These are phyloP conservation scores for Malassezia vespertilionis DNA, from an alignment of 1,284 basidiomycete species.

Conservation along the genomic window DNA sequence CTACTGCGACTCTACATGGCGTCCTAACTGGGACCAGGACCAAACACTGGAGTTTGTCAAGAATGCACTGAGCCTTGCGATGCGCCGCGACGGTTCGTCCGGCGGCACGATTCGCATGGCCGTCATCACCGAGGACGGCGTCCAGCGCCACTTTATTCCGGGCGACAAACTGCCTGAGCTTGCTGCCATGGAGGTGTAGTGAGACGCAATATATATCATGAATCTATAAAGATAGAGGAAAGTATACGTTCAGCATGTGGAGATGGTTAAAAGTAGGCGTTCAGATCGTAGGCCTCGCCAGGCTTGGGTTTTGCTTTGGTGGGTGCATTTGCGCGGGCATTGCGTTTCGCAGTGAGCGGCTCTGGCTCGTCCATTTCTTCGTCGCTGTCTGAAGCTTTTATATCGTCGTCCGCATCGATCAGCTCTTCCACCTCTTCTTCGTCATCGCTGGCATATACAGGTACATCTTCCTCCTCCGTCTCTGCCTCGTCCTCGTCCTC, in stretches of 20 bases:
- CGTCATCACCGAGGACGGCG: constrained; percentile 81
- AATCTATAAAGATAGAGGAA: constrained; percentile 12
- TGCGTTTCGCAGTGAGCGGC: not conserved
- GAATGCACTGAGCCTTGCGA: constrained; percentile 88
- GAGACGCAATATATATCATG: not conserved
- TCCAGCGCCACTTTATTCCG: constrained; percentile 87
- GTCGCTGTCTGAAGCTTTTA: constrained; percentile 20
- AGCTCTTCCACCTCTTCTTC: constrained; percentile 23
- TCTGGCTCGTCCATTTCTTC: constrained; percentile 27
- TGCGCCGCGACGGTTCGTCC: constrained; percentile 94
- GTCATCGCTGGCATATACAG: constrained; percentile 25
- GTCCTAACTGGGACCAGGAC: constrained; percentile 80
- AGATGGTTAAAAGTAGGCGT: constrained; percentile 36
- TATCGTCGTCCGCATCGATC: constrained; percentile 17
- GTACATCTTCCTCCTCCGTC: constrained; percentile 30
- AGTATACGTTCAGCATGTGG: no score
- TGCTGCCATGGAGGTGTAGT: constrained; percentile 31
- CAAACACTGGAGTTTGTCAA: constrained; percentile 89
- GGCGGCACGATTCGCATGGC: constrained; percentile 96
- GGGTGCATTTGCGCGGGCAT: not conserved
- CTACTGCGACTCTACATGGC: constrained; percentile 96
- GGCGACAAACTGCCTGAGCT: constrained; percentile 52
- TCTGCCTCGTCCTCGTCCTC: constrained; percentile 24
- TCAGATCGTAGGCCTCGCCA: constrained; percentile 36
- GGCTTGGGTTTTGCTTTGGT: constrained; percentile 24